Conservation (phyloP, 2,329 filamentous ascomycete species). For the Botrytis fabae region DNA sequence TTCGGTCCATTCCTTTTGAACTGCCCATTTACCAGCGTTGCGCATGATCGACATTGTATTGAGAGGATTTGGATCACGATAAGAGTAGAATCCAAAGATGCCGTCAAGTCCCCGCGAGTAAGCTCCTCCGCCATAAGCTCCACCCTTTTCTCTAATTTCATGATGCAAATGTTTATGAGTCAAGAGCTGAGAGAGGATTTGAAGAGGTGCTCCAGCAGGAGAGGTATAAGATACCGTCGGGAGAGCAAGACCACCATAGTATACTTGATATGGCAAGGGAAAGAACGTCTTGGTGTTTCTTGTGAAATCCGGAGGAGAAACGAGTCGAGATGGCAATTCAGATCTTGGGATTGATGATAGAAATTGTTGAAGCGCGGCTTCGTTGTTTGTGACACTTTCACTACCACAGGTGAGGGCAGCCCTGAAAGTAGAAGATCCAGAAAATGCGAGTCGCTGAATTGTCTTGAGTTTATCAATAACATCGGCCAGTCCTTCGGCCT, state of each 20-base stretch:
- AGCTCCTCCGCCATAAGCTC: conserved; percentile 91
- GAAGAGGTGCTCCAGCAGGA: conserved; percentile 73
- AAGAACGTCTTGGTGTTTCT: conserved; percentile 78
- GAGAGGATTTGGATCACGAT: conserved; percentile 91
- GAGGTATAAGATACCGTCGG: conserved; percentile 83
- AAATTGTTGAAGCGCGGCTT: conserved; percentile 70
- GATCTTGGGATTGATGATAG: conserved; percentile 58
- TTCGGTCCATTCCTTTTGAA: conserved; percentile 76
- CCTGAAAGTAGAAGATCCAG: conserved; percentile 66
- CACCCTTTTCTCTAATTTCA: conserved; percentile 96
- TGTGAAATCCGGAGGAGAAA: conserved; percentile 41
- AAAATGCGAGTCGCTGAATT: conserved; percentile 78
- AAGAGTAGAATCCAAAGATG: conserved; percentile 92
- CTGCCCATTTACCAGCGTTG: conserved; percentile 79
- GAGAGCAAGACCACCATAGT: conserved; percentile 82
- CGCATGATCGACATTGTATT: conserved; percentile 86
- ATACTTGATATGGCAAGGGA: conserved; percentile 93
- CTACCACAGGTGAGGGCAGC: conserved; percentile 82
- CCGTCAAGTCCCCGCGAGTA: conserved; percentile 79
- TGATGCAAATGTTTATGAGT: conserved; percentile 97
- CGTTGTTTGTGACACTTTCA: conserved; percentile 70
- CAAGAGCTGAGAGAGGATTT: conserved; percentile 85
- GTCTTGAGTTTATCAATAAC: conserved; percentile 80
- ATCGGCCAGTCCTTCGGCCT: conserved; percentile 68
- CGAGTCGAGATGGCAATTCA: conserved; percentile 44